Percentiles rank a stretch among this genome's conserved stretches.
These are phyloP conservation scores for Rhizophagus clarus DNA, from an alignment of 192 early-diverging fungal species.

Conservation along the genomic window DNA sequence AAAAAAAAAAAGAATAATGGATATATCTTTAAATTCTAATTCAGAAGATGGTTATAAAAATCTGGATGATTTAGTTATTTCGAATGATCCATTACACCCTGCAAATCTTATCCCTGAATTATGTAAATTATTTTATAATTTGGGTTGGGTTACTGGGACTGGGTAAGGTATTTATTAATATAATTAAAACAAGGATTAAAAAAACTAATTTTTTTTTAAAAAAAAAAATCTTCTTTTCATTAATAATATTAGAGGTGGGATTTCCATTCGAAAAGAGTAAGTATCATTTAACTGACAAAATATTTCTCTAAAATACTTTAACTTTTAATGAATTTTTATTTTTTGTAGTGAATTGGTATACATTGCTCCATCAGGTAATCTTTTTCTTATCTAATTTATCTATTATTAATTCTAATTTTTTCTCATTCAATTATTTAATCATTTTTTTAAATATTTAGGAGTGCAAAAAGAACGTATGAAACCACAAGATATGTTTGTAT, in stretches of 20 bases:
- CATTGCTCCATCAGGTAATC: constrained; percentile 78
- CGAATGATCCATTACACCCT: constrained; percentile 65
- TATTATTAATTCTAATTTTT: neutral
- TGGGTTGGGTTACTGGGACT: constrained; percentile 97
- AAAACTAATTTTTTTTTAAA: no score
- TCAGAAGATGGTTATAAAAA: neutral
- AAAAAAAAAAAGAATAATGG: no score
- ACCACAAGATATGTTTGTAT: constrained; percentile 83
- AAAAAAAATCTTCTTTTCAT: neutral
- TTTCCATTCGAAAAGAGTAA: constrained; percentile 77
- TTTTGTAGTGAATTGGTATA: constrained; percentile 66
- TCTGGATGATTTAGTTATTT: constrained; percentile 45
- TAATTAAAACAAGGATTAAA: neutral
- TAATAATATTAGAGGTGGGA: constrained; percentile 63
- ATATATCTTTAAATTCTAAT: neutral
- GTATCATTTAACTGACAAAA: constrained; percentile 13
- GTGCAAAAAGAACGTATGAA: constrained; percentile 96
- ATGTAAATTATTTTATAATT: constrained; percentile 83
- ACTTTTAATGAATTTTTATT: neutral
- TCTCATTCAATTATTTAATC: neutral
- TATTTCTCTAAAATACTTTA: no score
- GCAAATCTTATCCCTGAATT: constrained; percentile 93
- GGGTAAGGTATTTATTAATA: constrained; percentile 52
- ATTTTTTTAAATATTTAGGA: constrained; percentile 48
- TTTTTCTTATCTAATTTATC: constrained; percentile 27